Evolutionary conservation across 257 asterid genomes (phyloP).

Genomic region (Buddleja alternifolia): DNA sequence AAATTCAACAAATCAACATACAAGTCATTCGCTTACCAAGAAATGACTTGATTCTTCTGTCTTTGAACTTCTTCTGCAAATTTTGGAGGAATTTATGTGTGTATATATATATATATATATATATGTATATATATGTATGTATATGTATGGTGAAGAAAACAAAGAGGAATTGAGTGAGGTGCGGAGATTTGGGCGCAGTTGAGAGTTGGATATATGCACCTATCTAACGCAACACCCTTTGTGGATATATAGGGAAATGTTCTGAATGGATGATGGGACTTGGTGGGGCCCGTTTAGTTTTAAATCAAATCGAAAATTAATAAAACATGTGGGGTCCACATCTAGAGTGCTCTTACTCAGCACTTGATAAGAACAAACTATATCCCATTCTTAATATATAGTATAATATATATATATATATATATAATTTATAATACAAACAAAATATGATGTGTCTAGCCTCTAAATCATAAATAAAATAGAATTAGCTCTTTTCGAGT

Average conservation of each 20-base stretch:
- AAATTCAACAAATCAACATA: too few species aligned
- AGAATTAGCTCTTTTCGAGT: too few species aligned
- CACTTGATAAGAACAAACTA: constrained; percentile 24
- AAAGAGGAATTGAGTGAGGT: neutral
- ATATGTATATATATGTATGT: too few species aligned
- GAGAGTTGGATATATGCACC: constrained; percentile 10
- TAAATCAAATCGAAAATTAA: neutral
- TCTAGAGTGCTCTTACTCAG: constrained; percentile 5
- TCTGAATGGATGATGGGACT: too few species aligned
- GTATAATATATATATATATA: neutral
- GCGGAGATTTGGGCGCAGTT: neutral
- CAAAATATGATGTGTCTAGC: too few species aligned
- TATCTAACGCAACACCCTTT: neutral
- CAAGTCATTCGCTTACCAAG: too few species aligned
- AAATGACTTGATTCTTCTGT: too few species aligned
- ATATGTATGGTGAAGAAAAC: neutral
- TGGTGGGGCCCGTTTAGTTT: constrained; percentile 7
- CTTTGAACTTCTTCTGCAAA: neutral
- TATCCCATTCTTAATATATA: neutral
- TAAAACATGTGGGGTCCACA: neutral
- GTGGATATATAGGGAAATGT: constrained; percentile 22
- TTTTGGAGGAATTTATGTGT: too few species aligned
- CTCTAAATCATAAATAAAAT: too few species aligned
- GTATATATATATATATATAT: too few species aligned
- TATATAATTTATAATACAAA: too few species aligned